Percentiles rank a stretch among this genome's conserved stretches.
Conservation (phyloP, 1,284 basidiomycete species). For the Porogramme epimiltina region DNA sequence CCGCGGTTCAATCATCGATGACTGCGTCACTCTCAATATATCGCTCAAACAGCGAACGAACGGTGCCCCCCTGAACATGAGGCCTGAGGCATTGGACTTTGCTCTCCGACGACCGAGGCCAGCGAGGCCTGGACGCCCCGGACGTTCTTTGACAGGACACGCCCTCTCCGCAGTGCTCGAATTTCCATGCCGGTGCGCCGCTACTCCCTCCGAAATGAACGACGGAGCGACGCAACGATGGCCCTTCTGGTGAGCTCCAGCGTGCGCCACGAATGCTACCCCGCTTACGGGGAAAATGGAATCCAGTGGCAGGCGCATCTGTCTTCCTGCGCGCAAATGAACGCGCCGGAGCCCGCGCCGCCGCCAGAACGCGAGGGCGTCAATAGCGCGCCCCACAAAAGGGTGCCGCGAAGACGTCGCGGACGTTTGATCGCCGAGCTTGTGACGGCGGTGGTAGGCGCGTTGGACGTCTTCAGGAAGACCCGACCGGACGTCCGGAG, state of each 20-base stretch:
- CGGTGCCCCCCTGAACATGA: not conserved
- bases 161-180: not conserved
- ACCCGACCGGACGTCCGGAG: slow-evolving; percentile 4
- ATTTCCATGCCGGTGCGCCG: not conserved
- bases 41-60: not conserved
- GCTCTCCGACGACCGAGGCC: no score
- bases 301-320: not conserved
- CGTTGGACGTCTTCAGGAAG: slow-evolving; percentile 6
- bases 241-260: not conserved
- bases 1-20: slow-evolving; percentile 16
- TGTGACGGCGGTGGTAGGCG: slow-evolving; percentile 10
- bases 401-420: not conserved
- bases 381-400: not conserved
- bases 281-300: not conserved
- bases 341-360: not conserved
- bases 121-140: not conserved
- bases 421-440: slow-evolving; percentile 25
- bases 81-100: not conserved
- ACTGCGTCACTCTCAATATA: not conserved
- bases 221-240: not conserved
- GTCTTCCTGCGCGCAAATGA: not conserved
- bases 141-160: not conserved
- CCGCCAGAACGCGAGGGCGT: not conserved
- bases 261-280: not conserved
- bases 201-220: not conserved